Conservation (phyloP, 306 rosid genomes). For the Quillaja saponaria region DNA sequence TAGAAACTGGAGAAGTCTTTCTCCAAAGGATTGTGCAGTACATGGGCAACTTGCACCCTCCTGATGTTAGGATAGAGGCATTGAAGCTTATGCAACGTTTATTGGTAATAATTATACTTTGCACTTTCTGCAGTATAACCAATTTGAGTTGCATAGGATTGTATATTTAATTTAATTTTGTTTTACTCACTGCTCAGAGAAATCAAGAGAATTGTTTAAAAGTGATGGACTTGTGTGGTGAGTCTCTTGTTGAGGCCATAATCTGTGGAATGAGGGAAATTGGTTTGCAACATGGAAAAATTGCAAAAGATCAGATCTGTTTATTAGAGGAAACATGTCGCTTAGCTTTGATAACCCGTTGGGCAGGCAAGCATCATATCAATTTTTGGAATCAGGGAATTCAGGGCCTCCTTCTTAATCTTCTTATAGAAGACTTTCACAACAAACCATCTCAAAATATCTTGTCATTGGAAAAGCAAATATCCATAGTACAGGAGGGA, state of each 20-base stretch:
- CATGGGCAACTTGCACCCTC: constrained; percentile 62
- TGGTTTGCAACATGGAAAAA: constrained; percentile 39
- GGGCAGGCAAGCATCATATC: constrained; percentile 80
- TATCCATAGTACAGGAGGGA: constrained; percentile 50
- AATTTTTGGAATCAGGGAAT: constrained; percentile 74
- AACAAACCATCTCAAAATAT: constrained; percentile 34
- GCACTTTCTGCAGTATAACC: constrained; percentile 17
- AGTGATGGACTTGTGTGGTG: constrained; percentile 55
- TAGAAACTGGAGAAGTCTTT: constrained; percentile 59
- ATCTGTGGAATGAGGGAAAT: constrained; percentile 58
- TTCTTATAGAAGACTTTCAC: constrained; percentile 56
- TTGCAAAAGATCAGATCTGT: constrained; percentile 44
- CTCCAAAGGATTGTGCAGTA: constrained; percentile 57
- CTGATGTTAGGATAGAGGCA: constrained; percentile 60
- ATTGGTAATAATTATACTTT: constrained; percentile 45
- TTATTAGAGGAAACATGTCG: constrained; percentile 68
- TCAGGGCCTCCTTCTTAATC: constrained; percentile 66
- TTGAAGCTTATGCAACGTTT: constrained; percentile 79
- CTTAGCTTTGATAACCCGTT: constrained; percentile 71
- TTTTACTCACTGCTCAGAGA: constrained; percentile 53
- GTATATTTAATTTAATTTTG: constrained; percentile 23
- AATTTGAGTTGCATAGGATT: constrained; percentile 3
- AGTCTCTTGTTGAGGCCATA: constrained; percentile 66
- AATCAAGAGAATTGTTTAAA: constrained; percentile 48
- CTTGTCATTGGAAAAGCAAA: constrained; percentile 58